Percentiles rank a stretch among this genome's conserved stretches.
Evolutionary conservation across 2,329 filamentous ascomycete species (phyloP).

Genomic region (Leptosphaerulina australis): DNA sequence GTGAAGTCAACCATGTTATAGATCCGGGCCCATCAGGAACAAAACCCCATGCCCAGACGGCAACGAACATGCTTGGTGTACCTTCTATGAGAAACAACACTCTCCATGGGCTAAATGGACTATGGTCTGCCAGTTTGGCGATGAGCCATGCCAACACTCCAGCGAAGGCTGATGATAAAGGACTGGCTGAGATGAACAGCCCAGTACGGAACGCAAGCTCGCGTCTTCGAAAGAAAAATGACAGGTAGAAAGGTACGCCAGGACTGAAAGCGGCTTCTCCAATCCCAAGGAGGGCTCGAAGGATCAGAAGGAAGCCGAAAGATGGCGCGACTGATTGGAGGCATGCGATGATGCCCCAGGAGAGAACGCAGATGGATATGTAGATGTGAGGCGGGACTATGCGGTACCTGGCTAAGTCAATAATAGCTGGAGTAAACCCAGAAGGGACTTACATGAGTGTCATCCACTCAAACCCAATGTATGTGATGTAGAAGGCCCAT

Average conservation of each 20-base stretch:
- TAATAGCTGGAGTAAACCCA: not conserved
- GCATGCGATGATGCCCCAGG: conserved; percentile 80
- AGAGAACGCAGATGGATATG: conserved; percentile 68
- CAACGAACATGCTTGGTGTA: conserved; percentile 78
- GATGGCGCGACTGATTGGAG: conserved; percentile 62
- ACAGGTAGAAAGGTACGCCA: conserved; percentile 68
- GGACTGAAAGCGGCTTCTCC: conserved; percentile 68
- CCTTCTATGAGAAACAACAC: conserved; percentile 83
- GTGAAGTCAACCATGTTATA: conserved; percentile 51
- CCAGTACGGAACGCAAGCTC: conserved; percentile 87
- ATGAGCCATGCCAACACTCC: conserved; percentile 81
- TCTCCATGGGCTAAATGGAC: conserved; percentile 82
- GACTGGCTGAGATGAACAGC: conserved; percentile 79
- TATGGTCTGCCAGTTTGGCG: conserved; percentile 66
- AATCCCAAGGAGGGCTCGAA: conserved; percentile 64
- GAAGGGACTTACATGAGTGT: conserved; percentile 58
- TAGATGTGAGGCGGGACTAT: conserved; percentile 67
- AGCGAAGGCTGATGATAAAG: conserved; percentile 70
- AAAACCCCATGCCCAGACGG: conserved; percentile 73
- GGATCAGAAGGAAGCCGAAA: conserved; percentile 63
- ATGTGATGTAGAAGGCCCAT: conserved; percentile 68
- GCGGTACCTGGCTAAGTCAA: conserved; percentile 53
- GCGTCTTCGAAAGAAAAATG: conserved; percentile 66
- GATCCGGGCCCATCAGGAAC: conserved; percentile 74
- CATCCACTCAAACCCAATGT: conserved; percentile 70